These are phyloP conservation scores for Citrus hindsii DNA, from an alignment of 345 rosid species.

Conservation along the genomic window DNA sequence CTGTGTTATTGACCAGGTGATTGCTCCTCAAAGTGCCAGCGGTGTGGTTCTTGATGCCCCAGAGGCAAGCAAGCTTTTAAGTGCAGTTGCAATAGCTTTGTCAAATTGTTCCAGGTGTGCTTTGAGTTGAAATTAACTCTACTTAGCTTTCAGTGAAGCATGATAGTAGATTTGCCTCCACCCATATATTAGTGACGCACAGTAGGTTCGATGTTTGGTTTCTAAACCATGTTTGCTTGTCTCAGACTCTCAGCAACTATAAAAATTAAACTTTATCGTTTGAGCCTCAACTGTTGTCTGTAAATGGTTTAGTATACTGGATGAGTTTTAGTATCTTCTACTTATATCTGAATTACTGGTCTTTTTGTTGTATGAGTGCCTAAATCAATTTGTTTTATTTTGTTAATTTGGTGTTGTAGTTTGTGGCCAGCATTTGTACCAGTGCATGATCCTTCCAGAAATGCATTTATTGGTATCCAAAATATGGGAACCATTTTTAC, in stretches of 20 bases:
- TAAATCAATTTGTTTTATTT: neutral
- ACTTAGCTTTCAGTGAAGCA: conserved; percentile 11
- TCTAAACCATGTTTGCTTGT: neutral
- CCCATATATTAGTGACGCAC: neutral
- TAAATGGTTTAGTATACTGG: conserved; percentile 1
- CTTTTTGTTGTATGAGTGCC: conserved; percentile 9
- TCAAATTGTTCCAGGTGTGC: conserved; percentile 86
- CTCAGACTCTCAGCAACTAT: neutral
- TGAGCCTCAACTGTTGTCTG: neutral
- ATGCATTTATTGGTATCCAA: conserved; percentile 91
- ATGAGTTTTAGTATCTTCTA: neutral
- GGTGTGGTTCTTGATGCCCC: conserved; percentile 93
- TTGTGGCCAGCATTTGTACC: conserved; percentile 98
- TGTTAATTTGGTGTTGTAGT: conserved; percentile 43
- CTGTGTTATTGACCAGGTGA: conserved; percentile 49
- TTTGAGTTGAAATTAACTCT: conserved; percentile 18
- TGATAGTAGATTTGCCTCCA: neutral
- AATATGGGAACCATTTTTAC: conserved; percentile 88
- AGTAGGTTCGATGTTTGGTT: neutral
- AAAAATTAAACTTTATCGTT: neutral
- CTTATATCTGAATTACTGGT: neutral
- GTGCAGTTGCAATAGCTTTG: conserved; percentile 89
- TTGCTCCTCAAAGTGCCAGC: conserved; percentile 96
- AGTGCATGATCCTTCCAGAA: conserved; percentile 89
- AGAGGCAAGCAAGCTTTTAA: conserved; percentile 90